Percentiles rank a stretch among this genome's conserved stretches.
Evolutionary conservation across 495 filamentous ascomycete genomes (phyloP).

Genomic region (Penicilliopsis zonata): DNA sequence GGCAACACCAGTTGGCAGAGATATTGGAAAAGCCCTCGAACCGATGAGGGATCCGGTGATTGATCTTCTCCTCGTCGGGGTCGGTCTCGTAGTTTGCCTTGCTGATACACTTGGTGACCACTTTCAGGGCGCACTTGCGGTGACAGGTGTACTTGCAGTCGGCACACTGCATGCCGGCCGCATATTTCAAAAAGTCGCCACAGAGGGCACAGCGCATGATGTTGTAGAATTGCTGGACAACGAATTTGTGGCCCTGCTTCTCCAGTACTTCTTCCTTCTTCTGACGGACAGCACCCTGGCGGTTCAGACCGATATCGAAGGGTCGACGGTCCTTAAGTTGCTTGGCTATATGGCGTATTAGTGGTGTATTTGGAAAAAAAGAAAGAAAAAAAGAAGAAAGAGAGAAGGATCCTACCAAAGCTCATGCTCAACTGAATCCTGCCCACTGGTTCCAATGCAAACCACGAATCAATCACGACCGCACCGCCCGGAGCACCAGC

Average conservation of each 20-base stretch:
- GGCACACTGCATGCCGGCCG: constrained; percentile 95
- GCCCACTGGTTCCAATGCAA: constrained; percentile 88
- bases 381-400: neutral
- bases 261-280: constrained; percentile 95
- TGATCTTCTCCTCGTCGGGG: constrained; percentile 98
- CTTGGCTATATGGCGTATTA: constrained; percentile 43
- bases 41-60: constrained; percentile 95
- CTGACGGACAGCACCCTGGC: constrained; percentile 92
- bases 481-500: constrained; percentile 34
- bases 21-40: constrained; percentile 92
- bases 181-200: constrained; percentile 97
- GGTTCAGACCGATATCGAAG: constrained; percentile 79
- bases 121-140: constrained; percentile 87
- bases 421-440: constrained; percentile 78
- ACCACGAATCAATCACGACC: constrained; percentile 85
- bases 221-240: constrained; percentile 97
- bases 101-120: constrained; percentile 99
- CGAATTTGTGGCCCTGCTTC: constrained; percentile 98
- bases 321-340: constrained; percentile 55
- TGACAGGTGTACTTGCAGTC: constrained; percentile 99
- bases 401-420: constrained; percentile 50
- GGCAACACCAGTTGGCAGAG: constrained; percentile 98
- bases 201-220: constrained; percentile 99
- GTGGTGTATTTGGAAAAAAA: constrained; percentile 5
- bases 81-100: constrained; percentile 97